Percentiles rank a stretch among this genome's conserved stretches.
Conservation (phyloP, 441 rosid species). For the Erysimum cheiri region DNA sequence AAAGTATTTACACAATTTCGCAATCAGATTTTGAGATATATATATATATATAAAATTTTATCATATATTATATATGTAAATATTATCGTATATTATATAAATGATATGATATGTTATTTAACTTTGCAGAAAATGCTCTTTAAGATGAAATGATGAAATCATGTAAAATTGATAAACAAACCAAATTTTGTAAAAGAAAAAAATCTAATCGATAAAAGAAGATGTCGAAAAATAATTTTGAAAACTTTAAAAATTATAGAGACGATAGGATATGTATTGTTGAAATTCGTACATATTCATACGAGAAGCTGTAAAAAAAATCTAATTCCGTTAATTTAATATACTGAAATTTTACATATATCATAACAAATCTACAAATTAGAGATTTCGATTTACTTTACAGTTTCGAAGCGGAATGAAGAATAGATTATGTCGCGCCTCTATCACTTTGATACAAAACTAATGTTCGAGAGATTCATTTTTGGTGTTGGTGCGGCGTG, state of each 20-base stretch:
- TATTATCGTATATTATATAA: too few relatives aligned
- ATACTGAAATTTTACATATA: neutral
- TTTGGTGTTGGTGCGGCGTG: neutral
- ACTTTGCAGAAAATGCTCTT: neutral
- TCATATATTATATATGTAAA: too few relatives aligned
- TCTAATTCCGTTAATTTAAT: neutral
- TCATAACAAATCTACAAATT: neutral
- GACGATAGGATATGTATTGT: neutral
- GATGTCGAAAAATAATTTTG: neutral
- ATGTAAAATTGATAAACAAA: neutral
- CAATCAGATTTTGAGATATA: neutral
- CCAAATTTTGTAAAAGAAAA: neutral
- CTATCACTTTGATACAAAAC: too few relatives aligned
- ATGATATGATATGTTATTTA: neutral
- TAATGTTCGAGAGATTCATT: neutral
- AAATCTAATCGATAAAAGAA: neutral
- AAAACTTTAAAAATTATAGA: neutral
- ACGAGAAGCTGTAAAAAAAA: neutral
- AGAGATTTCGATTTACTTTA: slow-evolving; percentile 6
- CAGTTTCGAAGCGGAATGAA: neutral
- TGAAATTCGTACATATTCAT: neutral
- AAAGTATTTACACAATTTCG: neutral
- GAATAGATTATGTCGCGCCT: neutral
- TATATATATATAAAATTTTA: neutral
- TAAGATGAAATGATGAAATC: neutral